Base-by-base conservation (phyloP, 1,139 yeast genomes). In the Scheffersomyces insectosa region DNA sequence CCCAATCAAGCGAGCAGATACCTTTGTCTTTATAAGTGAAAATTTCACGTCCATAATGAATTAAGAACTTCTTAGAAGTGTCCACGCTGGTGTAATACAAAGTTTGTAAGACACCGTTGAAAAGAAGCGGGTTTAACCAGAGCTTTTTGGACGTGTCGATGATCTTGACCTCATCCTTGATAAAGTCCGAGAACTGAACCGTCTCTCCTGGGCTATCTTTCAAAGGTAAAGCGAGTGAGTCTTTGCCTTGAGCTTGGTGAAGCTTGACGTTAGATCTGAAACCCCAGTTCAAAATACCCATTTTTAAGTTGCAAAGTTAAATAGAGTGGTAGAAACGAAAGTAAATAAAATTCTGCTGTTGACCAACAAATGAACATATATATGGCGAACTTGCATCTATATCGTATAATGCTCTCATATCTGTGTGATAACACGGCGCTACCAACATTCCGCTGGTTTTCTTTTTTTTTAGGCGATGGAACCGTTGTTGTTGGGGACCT, bases 91-190 rank as follows among this genome's bases (percentile, higher is more conserved):
- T 75, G 41, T 86, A 75, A 54, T 85, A 82, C 51, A 87, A 50
- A 1, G 96, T 87, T 65, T 90, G 97, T 35, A 88, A 66, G 25
- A 82, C 71, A 34, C 97, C 97, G 51, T 82, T 85, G 61, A 83
- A 84, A 32, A 85, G 65, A 4, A 73, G 63, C 5, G 95, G 93
- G 47, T 80, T 76, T 55, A 86, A 70, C 67, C 77, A 73, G 57
- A 83, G 79, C 50, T 65, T 70, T 44, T 64, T 57, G 20, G 51
- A 42, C 3, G 65, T 56, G 45, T 68, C 65, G 20, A 70, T 51
- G 37, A 62, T 47, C 6, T 63, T 56, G 38, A 72, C 47, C 6
- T 58, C 45, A 5, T 51, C 44, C 15, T 47, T 43, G 33, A 70
- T 52, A 23, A 70, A 56, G 13, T 62, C 56, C 30, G 56, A 39